Conservation (phyloP, 75 land plant genomes). For the Isoetes taiwanensis region DNA sequence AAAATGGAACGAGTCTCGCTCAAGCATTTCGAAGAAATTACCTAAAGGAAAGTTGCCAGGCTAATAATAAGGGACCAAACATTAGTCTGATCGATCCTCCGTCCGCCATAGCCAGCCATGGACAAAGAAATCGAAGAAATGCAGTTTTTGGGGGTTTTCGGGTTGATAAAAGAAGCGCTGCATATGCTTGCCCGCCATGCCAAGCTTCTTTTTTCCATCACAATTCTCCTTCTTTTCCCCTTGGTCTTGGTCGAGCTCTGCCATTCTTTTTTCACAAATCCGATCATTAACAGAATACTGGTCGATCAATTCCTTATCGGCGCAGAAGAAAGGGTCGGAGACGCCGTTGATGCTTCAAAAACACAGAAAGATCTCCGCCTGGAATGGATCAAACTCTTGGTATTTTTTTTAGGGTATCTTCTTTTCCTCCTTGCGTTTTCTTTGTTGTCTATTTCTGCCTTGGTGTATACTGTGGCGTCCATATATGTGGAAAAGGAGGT, state of each 20-base stretch:
- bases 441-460: conserved; percentile 80
- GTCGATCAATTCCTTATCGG: conserved; percentile 9
- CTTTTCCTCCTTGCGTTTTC: conserved; percentile 81
- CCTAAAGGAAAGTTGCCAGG: too few relatives aligned
- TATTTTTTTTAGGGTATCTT: conserved; percentile 43
- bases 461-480: conserved; percentile 87
- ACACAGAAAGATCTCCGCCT: conserved; percentile 13
- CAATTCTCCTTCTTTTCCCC: conserved; percentile 61
- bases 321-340: conserved; percentile 6
- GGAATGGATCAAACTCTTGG: conserved; percentile 30
- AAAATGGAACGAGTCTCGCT: too few relatives aligned
- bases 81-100: too few relatives aligned
- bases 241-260: conserved; percentile 64
- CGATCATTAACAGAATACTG: conserved; percentile 36
- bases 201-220: conserved; percentile 40
- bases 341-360: conserved; percentile 12
- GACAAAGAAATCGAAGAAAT: conserved; percentile 60
- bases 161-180: conserved; percentile 43
- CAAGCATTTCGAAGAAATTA: too few relatives aligned
- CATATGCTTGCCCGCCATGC: conserved; percentile 29
- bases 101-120: too few relatives aligned
- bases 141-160: conserved; percentile 29
- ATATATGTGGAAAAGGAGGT: conserved; percentile 69
- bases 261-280: conserved; percentile 59
- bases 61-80: too few relatives aligned